Percentiles rank a stretch among this genome's conserved stretches.
phyloP scores from a whole-genome alignment of 2,329 filamentous ascomycete species.

The Verruconis gallopava region DNA sequence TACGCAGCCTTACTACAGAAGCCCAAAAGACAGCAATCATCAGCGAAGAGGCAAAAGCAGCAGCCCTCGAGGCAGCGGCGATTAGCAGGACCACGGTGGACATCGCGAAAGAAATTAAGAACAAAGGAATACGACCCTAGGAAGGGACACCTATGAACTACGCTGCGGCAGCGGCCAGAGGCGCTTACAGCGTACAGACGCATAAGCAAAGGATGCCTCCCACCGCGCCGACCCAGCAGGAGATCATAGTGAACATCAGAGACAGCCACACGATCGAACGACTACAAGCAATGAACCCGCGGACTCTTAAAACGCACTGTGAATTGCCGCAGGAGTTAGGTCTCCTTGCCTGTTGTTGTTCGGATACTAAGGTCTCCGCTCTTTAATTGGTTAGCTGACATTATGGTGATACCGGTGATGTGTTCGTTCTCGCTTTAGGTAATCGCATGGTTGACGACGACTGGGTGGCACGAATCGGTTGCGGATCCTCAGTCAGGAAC shows the following conservation, averaged over 20 bases:
- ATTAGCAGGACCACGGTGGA: conserved; percentile 11
- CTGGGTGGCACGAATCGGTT: conserved; percentile 1
- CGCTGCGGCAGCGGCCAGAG: conserved; percentile 11
- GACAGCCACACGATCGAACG: conserved; percentile 13
- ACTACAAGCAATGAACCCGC: conserved; percentile 13
- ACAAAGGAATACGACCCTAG: conserved; percentile 10
- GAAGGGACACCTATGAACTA: conserved; percentile 10
- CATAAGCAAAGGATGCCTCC: conserved; percentile 13
- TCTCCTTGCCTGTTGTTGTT: conserved; percentile 13
- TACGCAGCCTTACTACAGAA: too few relatives aligned
- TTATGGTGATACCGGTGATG: conserved; percentile 8
- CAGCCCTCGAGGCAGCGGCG: conserved; percentile 12
- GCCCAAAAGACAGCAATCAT: too few relatives aligned
- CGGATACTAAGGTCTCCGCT: conserved; percentile 13
- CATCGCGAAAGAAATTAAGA: conserved; percentile 12
- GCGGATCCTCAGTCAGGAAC: conserved; percentile 5
- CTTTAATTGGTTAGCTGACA: conserved; percentile 16
- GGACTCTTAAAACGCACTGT: conserved; percentile 13
- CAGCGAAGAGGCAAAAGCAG: background rate
- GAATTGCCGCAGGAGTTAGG: conserved; percentile 13
- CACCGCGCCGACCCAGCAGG: conserved; percentile 12
- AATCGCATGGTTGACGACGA: conserved; percentile 13
- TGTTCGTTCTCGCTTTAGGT: conserved; percentile 12
- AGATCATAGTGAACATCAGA: conserved; percentile 15
- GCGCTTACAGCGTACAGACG: conserved; percentile 11